Percentiles rank a stretch among this genome's conserved stretches.
phyloP scores from a whole-genome alignment of 768 basidiomycete species.

The Multifurca ochricompacta region DNA sequence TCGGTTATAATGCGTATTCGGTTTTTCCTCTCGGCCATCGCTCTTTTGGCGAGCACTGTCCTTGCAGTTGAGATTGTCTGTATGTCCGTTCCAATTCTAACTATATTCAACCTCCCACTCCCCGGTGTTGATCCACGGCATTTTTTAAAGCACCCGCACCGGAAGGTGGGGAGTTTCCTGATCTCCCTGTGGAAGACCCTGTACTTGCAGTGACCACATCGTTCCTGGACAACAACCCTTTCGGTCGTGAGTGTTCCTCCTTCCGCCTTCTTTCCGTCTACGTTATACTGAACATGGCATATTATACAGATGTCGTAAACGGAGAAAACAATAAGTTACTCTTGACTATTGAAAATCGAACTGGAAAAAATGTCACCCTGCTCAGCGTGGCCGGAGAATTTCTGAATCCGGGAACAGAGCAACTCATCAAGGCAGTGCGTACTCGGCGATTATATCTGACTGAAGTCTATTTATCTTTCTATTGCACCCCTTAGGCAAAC shows the following conservation, averaged over 20 bases:
- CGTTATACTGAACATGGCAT: neutral
- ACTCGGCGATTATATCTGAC: neutral
- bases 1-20: conserved; percentile 17
- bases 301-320: conserved; percentile 64
- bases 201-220: conserved; percentile 40
- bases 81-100: conserved; percentile 1
- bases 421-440: conserved; percentile 67
- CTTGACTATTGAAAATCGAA: conserved; percentile 68
- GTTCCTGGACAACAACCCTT: conserved; percentile 67
- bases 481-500: conserved; percentile 48
- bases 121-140: neutral
- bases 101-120: neutral
- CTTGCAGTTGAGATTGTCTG: conserved; percentile 19
- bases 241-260: conserved; percentile 52
- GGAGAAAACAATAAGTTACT: conserved; percentile 68
- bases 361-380: conserved; percentile 63
- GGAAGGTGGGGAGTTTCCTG: conserved; percentile 21
- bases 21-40: conserved; percentile 12
- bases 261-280: conserved; percentile 1
- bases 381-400: conserved; percentile 59
- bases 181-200: conserved; percentile 40
- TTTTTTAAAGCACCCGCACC: neutral
- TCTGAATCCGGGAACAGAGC: conserved; percentile 53
- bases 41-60: conserved; percentile 13
- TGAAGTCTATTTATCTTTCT: neutral